Base-by-base conservation (phyloP, 2,329 filamentous ascomycete genomes). In the Aspergillus flavus region DNA sequence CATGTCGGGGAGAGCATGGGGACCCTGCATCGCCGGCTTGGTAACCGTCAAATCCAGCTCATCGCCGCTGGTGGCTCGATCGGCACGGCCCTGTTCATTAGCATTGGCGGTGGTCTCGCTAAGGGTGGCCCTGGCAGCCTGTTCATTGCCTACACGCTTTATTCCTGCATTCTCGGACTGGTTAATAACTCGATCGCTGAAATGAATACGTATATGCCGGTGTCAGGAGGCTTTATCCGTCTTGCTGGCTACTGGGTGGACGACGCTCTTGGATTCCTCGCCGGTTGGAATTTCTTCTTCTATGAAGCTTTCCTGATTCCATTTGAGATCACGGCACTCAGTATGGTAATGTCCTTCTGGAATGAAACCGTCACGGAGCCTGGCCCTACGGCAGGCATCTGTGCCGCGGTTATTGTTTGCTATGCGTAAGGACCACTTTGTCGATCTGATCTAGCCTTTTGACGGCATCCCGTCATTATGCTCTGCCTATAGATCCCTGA, bases 231-330 rank as follows among this genome's bases (percentile, higher is more conserved):
- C 0, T 81, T 81, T 59, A 75, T 81, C 53, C 76, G 77, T 21
- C 69, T 80, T 54, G 79, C 76, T 6, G 74, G 78, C n/a, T 73
- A 78, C 65, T 82, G 79, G 79, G 80, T 82, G 0, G 80, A 83
- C 59, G 76, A 78, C 50, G 80, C 81, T 3, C 72, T 81, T 28
- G 79, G 80, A 0, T 82, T 82, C 59, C 76, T 78, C 63, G 75
- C 76, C 43, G 79, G 79, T 14, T 82, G 80, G 79, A 83, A 83
- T 67, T 83, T 82, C 71, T 83, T 82, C 39, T 75, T 84, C 61
- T 79, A 82, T 64, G 76, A 78, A 63, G 76, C 73, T 9, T 68
- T 78, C 12, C 64, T 77, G 56, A 72, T 80, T 50, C 77, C 78
- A 0, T 79, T 79, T 61, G 80, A 81, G 61, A 80, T 81, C 57